phyloP scores from a whole-genome alignment of 1,284 basidiomycete species.

The Ceratobasidium papillatum region DNA sequence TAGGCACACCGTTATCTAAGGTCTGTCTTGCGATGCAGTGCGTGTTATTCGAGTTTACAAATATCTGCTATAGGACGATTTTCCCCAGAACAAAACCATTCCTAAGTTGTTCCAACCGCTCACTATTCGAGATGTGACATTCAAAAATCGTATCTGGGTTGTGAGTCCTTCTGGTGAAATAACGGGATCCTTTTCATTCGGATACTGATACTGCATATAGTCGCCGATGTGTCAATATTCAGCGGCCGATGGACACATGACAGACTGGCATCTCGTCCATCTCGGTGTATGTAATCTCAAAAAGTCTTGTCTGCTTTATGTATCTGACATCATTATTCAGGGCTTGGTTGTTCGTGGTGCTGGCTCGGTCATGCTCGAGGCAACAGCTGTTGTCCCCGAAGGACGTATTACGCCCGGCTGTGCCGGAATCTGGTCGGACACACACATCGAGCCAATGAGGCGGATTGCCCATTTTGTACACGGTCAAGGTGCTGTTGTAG shows the following conservation, averaged over 20 bases:
- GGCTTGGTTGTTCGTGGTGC: slow-evolving; percentile 54
- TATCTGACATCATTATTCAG: slow-evolving; percentile 56
- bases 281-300: slow-evolving; percentile 66
- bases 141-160: slow-evolving; percentile 78
- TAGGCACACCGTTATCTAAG: slow-evolving; percentile 61
- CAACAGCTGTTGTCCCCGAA: slow-evolving; percentile 76
- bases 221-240: slow-evolving; percentile 60
- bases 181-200: not conserved
- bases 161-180: slow-evolving; percentile 49
- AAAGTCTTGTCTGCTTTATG: slow-evolving; percentile 73
- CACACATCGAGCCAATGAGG: slow-evolving; percentile 72
- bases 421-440: slow-evolving; percentile 69
- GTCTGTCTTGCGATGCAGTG: slow-evolving; percentile 46
- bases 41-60: not conserved
- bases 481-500: slow-evolving; percentile 64
- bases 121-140: slow-evolving; percentile 66
- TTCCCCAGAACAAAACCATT: slow-evolving; percentile 57
- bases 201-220: not conserved
- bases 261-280: slow-evolving; percentile 84
- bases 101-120: slow-evolving; percentile 75
- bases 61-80: slow-evolving; percentile 52
- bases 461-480: slow-evolving; percentile 81
- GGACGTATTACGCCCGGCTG: slow-evolving; percentile 79
- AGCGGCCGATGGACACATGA: slow-evolving; percentile 72
- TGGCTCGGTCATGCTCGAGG: slow-evolving; percentile 72